Base-by-base conservation (phyloP, 805 yeast species). In the Kodamaea nitidulidarum region DNA sequence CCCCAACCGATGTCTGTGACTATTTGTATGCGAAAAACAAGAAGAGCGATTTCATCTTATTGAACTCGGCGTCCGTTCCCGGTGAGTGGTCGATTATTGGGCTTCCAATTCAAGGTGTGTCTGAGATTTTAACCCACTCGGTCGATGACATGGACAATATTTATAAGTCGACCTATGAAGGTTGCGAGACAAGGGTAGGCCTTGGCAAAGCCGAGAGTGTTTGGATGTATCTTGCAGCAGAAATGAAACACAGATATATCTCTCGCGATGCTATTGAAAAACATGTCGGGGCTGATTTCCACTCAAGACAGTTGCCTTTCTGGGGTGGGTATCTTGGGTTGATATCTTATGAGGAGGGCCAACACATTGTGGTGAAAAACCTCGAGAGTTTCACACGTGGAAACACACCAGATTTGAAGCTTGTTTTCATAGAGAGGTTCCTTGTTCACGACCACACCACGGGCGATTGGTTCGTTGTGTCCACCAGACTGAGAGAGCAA, bases 61-160 rank as follows among this genome's bases (percentile, higher is more conserved):
- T 88, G 27, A 83, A 87, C 51, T 83, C 95, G 26, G 95, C 95
- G 0, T 75, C 95, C 0, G 55, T 71, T 1, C 95, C 96, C 0
- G 97, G 98, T 0, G 72, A 78, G 42, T 88, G 95, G 91, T 80
- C 95, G 0, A 80, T 93, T 4, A 75, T 93, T 39, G 96, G 95
- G 0, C 48, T 88, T 1, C 90, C 90, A 0, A 63, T 67, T 4
- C 37, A 21, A 1, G 58, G 54, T 8, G 51, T 60, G 24, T 67
- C 80, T 20, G 68, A 68, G 14, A 73, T 77, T 2, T 65, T 82
- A 9, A 72, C 83, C 2, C 88, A 84, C 52, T 83, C 86, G 1
- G 70, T 80, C 0, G 80, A 78, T 42, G 50, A 49, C 7, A 50
- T 54, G 0, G 20, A 51, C 2, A 32, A 17, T 1, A 58, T 71